Conservation (phyloP, 177 flowering plant species). For the Vitis hybrid region DNA sequence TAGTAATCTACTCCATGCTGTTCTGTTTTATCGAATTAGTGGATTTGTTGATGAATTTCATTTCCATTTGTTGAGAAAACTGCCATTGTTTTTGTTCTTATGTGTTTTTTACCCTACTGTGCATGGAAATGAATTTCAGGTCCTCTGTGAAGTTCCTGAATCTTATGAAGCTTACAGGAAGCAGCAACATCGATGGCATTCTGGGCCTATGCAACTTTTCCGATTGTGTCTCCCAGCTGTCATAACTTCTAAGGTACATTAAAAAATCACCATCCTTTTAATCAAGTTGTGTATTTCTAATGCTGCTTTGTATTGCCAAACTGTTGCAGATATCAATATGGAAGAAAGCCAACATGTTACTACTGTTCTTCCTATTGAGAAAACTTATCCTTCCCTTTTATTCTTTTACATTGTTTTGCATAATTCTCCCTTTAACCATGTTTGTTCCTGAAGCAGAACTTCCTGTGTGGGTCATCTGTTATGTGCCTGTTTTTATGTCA, state of each 20-base stretch:
- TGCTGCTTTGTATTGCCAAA: neutral
- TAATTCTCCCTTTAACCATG: slow-evolving; percentile 84
- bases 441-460: slow-evolving; percentile 87
- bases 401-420: slow-evolving; percentile 85
- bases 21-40: no score
- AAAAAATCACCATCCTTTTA: neutral
- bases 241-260: slow-evolving; percentile 61
- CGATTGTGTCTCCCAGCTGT: slow-evolving; percentile 76
- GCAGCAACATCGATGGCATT: slow-evolving; percentile 92
- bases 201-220: slow-evolving; percentile 90
- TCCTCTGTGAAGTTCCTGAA: slow-evolving; percentile 83
- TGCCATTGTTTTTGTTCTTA: neutral
- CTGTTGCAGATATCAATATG: slow-evolving; percentile 62
- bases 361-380: slow-evolving; percentile 77
- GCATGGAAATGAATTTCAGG: slow-evolving; percentile 34
- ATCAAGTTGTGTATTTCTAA: neutral
- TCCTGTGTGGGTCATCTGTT: slow-evolving; percentile 83
- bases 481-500: slow-evolving; percentile 78
- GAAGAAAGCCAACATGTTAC: slow-evolving; percentile 74
- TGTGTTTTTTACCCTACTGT: neutral
- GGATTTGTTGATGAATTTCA: no score
- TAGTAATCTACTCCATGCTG: no score
- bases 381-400: slow-evolving; percentile 88
- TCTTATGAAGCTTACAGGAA: slow-evolving; percentile 83
- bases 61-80: no score